Evolutionary conservation across 2,329 filamentous ascomycete species (phyloP), one percentile per base, ranked within the genome.

Genomic region (Myotisia sp.): DNA sequence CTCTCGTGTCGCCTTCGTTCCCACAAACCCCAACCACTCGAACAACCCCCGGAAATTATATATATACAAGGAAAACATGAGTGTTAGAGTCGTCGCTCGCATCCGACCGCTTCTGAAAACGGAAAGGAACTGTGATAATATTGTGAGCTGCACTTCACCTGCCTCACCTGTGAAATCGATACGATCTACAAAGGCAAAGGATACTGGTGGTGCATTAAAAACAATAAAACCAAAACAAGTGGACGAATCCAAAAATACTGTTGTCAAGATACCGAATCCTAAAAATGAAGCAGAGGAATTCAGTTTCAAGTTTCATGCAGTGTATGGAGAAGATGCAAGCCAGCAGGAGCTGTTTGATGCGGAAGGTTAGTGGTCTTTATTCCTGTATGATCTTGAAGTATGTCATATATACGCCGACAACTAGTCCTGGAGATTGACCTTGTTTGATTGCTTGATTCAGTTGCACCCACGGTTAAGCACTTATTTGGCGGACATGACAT

Each of bases 221-320:
- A 9, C 28, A 20, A 20, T 26, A 17, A 23, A 18, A 18, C n/a
- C 5, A 13, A 31, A 50, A 49, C 33, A 45, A 47, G 38, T 44
- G 34, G 45, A 47, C 34, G 38, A 42, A 18, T 29, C 52, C 28
- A 51, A 50, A 44, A 67, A 74, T 13, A 73, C 70, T 17, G 62
- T 92, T 19, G 75, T 95, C 51, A 79, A 80, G 55, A 92, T 95
- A 49, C 87, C 87, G 3, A 94, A 85, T 52, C 86, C 87, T 0
- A 93, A 90, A 64, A 94, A 94, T 51, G 81, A 83, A 44, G 66
- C 71, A 14, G 87, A 95, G 59, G 80, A 86, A 51, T 95, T 86
- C 59, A 85, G 80, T 35, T 98, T 95, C 55, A 74, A 86, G 34
- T 95, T 95, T 68, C 92, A 90, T 65, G 74, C 80, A 46, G 87